These are phyloP conservation scores for Stentor coeruleus DNA, from an alignment of 73 alveolate species.

Conservation along the genomic window DNA sequence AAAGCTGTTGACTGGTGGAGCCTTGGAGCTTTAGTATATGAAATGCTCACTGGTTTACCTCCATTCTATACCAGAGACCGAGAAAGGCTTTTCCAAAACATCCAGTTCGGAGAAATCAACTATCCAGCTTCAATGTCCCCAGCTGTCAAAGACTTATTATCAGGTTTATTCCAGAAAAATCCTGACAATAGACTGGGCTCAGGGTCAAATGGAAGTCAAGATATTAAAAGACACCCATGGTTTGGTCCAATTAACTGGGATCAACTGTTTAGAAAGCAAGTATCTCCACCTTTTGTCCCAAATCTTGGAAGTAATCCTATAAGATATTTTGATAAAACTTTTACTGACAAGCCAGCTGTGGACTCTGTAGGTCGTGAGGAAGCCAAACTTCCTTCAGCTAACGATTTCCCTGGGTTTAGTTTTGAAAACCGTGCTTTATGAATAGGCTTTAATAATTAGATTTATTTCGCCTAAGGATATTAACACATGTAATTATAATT, in stretches of 20 bases:
- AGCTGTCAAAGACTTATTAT: constrained; percentile 50
- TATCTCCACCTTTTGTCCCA: constrained; percentile 46
- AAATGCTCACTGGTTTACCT: constrained; percentile 90
- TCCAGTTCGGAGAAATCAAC: constrained; percentile 34
- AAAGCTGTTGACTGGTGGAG: constrained; percentile 95
- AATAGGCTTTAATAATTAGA: too few species aligned
- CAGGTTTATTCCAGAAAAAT: constrained; percentile 50
- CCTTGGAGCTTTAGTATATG: constrained; percentile 83
- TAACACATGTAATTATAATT: too few species aligned
- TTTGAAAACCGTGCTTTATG: too few species aligned
- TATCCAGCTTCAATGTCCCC: constrained; percentile 42
- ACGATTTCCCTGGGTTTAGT: too few species aligned
- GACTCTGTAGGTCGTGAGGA: too few species aligned
- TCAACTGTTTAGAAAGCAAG: constrained; percentile 25
- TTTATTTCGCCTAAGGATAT: too few species aligned
- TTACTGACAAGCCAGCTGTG: constrained; percentile 52
- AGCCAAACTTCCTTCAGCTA: too few species aligned
- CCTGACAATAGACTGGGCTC: constrained; percentile 67
- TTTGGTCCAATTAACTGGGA: constrained; percentile 45
- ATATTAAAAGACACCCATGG: constrained; percentile 47
- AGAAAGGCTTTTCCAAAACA: constrained; percentile 85
- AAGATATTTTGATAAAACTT: constrained; percentile 45
- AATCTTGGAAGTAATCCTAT: constrained; percentile 33
- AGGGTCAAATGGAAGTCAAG: constrained; percentile 48
- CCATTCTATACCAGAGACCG: constrained; percentile 88